Evolutionary conservation across 176 grass and related monocot species (phyloP).

Genomic region (Oropetium thomaeum): DNA sequence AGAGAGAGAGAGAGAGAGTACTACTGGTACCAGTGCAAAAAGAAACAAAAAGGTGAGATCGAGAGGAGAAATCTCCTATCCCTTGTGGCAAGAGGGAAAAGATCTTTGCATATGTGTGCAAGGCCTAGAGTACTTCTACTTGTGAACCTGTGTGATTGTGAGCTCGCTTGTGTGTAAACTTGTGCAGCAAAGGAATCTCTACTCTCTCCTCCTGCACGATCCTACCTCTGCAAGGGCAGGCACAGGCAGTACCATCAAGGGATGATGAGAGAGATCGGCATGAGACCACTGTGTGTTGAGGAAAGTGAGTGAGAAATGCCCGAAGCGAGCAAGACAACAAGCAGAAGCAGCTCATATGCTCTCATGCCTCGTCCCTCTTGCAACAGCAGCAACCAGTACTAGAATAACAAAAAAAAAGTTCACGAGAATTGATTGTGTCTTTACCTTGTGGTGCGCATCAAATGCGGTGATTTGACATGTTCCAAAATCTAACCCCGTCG

Average conservation of each 20-base stretch:
- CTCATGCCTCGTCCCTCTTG: constrained; percentile 33
- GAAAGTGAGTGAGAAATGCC: constrained; percentile 45
- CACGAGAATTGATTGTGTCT: constrained; percentile 33
- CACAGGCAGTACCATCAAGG: constrained; percentile 40
- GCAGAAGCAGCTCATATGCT: constrained; percentile 39
- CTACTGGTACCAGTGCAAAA: background rate
- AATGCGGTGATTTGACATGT: constrained; percentile 67
- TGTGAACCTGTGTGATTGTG: constrained; percentile 20
- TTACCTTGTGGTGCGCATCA: constrained; percentile 54
- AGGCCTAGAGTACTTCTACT: background rate
- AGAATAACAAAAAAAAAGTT: constrained; percentile 4
- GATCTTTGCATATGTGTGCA: constrained; percentile 45
- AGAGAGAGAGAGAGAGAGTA: constrained; percentile 7
- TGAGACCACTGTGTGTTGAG: constrained; percentile 28
- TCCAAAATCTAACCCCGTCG: constrained; percentile 52
- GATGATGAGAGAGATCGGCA: constrained; percentile 29
- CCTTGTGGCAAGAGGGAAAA: constrained; percentile 53
- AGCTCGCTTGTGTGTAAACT: constrained; percentile 44
- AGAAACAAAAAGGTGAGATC: constrained; percentile 26
- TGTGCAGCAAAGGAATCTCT: constrained; percentile 74
- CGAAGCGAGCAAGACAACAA: constrained; percentile 49
- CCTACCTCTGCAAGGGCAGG: constrained; percentile 33
- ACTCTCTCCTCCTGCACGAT: constrained; percentile 26
- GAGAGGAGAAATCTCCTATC: constrained; percentile 39
- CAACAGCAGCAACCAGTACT: constrained; percentile 12